Evolutionary conservation across 2,329 filamentous ascomycete genomes (phyloP).

Genomic region (Hypoxylon sp.): DNA sequence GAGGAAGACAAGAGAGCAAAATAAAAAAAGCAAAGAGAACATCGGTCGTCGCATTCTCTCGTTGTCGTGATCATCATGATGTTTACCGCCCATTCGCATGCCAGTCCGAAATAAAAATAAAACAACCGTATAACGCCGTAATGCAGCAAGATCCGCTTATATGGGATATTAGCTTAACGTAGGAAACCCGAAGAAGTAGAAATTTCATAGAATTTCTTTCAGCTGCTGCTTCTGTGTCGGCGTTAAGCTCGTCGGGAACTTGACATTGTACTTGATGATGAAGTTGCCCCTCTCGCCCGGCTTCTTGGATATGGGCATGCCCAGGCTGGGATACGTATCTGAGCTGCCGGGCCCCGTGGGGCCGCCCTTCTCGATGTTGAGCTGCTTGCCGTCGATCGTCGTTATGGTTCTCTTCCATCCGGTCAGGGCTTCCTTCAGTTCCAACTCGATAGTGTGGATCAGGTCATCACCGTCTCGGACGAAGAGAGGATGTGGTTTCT

Average conservation of each 20-base stretch:
- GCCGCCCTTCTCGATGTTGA: conserved; percentile 81
- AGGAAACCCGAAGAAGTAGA: neutral
- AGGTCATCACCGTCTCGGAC: conserved; percentile 91
- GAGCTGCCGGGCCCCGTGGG: conserved; percentile 87
- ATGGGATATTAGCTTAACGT: conserved; percentile 14
- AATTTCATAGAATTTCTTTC: conserved; percentile 76
- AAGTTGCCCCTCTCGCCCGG: conserved; percentile 87
- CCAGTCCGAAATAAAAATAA: neutral
- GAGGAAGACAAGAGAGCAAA: too few species aligned
- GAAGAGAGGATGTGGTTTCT: conserved; percentile 90
- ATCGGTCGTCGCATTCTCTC: conserved; percentile 2
- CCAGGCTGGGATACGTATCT: conserved; percentile 84
- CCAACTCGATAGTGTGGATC: conserved; percentile 80
- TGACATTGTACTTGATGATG: conserved; percentile 89
- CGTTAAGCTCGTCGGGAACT: conserved; percentile 85
- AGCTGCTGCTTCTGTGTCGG: conserved; percentile 82
- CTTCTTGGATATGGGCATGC: conserved; percentile 96
- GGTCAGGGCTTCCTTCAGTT: conserved; percentile 92
- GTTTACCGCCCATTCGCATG: conserved; percentile 17
- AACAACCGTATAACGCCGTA: conserved; percentile 32
- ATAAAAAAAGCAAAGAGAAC: too few species aligned
- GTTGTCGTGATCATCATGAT: conserved; percentile 8
- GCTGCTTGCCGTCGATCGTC: conserved; percentile 91
- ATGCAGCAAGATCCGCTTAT: conserved; percentile 16
- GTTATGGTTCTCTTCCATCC: conserved; percentile 93